These are phyloP conservation scores for Decorospora gaudefroyi DNA, from an alignment of 2,329 filamentous ascomycete species.

Conservation along the genomic window DNA sequence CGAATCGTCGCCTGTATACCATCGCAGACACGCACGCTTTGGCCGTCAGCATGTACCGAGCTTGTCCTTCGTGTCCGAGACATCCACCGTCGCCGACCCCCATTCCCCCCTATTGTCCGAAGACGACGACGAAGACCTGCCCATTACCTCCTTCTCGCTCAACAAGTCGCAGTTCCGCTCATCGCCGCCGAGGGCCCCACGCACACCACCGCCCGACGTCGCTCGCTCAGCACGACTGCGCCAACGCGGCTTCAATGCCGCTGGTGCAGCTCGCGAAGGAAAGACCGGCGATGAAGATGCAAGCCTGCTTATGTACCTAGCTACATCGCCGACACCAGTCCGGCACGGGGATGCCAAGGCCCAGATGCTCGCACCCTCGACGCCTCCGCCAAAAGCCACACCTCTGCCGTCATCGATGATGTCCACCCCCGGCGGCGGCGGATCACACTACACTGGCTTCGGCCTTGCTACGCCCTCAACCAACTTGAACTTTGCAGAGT, in stretches of 20 bases:
- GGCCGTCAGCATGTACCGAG: constrained; percentile 69
- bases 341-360: constrained; percentile 55
- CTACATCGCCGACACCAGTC: constrained; percentile 87
- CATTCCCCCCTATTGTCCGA: constrained; percentile 66
- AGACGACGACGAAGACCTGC: constrained; percentile 82
- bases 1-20: constrained; percentile 85
- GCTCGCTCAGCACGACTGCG: constrained; percentile 49
- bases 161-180: constrained; percentile 64
- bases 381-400: constrained; percentile 58
- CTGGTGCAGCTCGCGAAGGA: constrained; percentile 50
- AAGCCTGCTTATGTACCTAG: constrained; percentile 84
- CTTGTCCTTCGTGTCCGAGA: constrained; percentile 77
- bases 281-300: constrained; percentile 79
- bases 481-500: constrained; percentile 92
- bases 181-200: constrained; percentile 69
- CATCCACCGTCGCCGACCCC: constrained; percentile 67
- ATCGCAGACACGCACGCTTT: constrained; percentile 73
- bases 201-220: constrained; percentile 48
- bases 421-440: constrained; percentile 76
- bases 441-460: constrained; percentile 60
- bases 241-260: constrained; percentile 46
- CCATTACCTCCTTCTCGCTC: constrained; percentile 71
- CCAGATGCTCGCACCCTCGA: constrained; percentile 58
- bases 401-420: constrained; percentile 83
- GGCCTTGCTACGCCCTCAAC: constrained; percentile 77